Evolutionary conservation across 495 filamentous ascomycete species (phyloP), one percentile per base, ranked within the genome.

Genomic region (Talaromyces thailandensis): DNA sequence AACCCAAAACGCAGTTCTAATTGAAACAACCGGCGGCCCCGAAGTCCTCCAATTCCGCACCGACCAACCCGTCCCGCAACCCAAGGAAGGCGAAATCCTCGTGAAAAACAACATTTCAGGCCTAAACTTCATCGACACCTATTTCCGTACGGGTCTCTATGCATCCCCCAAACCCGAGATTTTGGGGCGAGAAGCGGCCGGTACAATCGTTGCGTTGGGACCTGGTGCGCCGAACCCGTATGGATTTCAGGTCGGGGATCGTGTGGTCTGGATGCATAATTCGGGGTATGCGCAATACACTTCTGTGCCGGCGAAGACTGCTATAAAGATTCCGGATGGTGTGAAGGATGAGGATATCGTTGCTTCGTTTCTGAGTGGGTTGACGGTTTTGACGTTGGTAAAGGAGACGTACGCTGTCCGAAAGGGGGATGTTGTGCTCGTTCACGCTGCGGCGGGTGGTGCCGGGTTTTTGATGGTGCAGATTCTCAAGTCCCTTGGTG

Each of bases 61-160:
- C 55, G 84, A 92, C 66, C 70, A 92, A 4, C 91, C 91, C 23
- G 86, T 96, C 9, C 92, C 93, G 0, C 75, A 79, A 25, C 85
- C 86, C 29, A 74, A 84, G 58, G 84, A 88, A 48, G 88, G 86
- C 53, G 80, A 97, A 62, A 64, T 97, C 29, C 82, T 98, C 3
- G 84, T 98, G 53, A 89, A 90, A 73, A 97, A 97, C 70, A 84
- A 90, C 61, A 89, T 84, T 68, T 82, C 90, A 51, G 93, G 93
- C 18, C 78, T 98, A 60, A 96, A 98, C 74, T 98, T 86, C 75
- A 96, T 97, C 71, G 74, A 78, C 65, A 89, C 88, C 50, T 96
- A 98, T 74, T 96, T 93, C 85, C 91, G 93, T 66, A 87, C 84
- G 9, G 94, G 94, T 23, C 84, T 96, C 43, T 98, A 97, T 77